Percentiles rank a stretch among this genome's conserved stretches.
phyloP scores from a whole-genome alignment of 164 flowering plant genomes.

The Kingdonia uniflora region DNA sequence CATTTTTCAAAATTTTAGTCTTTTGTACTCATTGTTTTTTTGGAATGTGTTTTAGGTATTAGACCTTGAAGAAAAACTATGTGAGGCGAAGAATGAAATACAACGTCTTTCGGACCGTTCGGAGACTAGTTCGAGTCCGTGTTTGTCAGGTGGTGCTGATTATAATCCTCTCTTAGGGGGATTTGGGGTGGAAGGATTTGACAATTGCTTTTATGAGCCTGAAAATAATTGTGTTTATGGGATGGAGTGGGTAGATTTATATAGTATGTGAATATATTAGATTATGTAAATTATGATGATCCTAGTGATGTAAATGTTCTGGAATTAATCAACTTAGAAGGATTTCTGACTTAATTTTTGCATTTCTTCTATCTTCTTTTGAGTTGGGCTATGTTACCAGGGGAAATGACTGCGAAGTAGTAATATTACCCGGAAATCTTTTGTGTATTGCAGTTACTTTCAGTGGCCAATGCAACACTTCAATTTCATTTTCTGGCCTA shows the following conservation, averaged over 20 bases:
- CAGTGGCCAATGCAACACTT: too few species aligned
- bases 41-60: conserved; percentile 26
- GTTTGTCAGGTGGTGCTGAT: conserved; percentile 38
- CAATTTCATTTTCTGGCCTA: too few species aligned
- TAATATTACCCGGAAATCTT: too few species aligned
- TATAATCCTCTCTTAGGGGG: conserved; percentile 33
- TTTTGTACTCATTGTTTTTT: not conserved
- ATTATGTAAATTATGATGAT: too few species aligned
- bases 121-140: conserved; percentile 37
- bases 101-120: conserved; percentile 23
- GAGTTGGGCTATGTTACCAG: too few species aligned
- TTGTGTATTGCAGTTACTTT: too few species aligned
- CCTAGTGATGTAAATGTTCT: too few species aligned
- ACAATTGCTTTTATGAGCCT: conserved; percentile 23
- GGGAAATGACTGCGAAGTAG: too few species aligned
- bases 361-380: too few species aligned
- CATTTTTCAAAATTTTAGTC: not conserved
- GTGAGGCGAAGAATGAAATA: conserved; percentile 43
- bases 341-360: too few species aligned
- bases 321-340: too few species aligned
- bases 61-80: conserved; percentile 42
- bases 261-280: not conserved
- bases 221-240: conserved; percentile 20
- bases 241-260: conserved; percentile 17
- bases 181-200: conserved; percentile 31